Evolutionary conservation across 2,329 filamentous ascomycete genomes (phyloP), one percentile per base, ranked within the genome.

Genomic region (Nigrospora sphaerica): DNA sequence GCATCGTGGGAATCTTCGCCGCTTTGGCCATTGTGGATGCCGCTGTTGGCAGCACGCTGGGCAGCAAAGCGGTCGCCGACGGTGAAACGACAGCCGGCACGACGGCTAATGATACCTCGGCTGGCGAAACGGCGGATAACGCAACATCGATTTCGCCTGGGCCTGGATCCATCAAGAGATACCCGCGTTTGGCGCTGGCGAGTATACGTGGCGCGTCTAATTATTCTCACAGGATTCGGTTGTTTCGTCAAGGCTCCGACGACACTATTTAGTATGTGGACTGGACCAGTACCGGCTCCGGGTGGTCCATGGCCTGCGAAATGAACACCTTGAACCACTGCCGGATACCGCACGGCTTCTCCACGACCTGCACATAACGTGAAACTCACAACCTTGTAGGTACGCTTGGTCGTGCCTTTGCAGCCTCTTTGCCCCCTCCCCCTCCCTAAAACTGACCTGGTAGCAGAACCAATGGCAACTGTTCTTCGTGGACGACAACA

Each of bases 241-340:
- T 57, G 31, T 57, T 57, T 46, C 57, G 49, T 19, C 55, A 57
- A 23, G 54, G 51, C 12, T 19, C 44, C 12, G 47, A 56, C 31
- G 32, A 53, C 16, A 46, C 49, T 14, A 32, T 58, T 31, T 51
- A 52, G 33, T 58, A 54, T n/a, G 36, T 46, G 18, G 49, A 54
- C 32, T 56, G 53, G 44, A 53, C 52, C 31, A 53, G 41, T 19
- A 28, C 35, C 6, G 33, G 34, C 23, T 40, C 42, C 10, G 52
- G 50, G 23, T 58, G 56, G 54, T 53, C 53, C 12, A 40, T 49
- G 9, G 45, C 52, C 16, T 50, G 46, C 3, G 38, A 49, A 6
- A 36, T 58, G 19, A 52, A 57, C 17, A 53, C 36, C 5, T 46
- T 58, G 13, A 45, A 46, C 6, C 52, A 53, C 17, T 9, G 48